Evolutionary conservation across 2,329 filamentous ascomycete genomes (phyloP), one percentile per base, ranked within the genome.

Genomic region (Fusarium sp.): DNA sequence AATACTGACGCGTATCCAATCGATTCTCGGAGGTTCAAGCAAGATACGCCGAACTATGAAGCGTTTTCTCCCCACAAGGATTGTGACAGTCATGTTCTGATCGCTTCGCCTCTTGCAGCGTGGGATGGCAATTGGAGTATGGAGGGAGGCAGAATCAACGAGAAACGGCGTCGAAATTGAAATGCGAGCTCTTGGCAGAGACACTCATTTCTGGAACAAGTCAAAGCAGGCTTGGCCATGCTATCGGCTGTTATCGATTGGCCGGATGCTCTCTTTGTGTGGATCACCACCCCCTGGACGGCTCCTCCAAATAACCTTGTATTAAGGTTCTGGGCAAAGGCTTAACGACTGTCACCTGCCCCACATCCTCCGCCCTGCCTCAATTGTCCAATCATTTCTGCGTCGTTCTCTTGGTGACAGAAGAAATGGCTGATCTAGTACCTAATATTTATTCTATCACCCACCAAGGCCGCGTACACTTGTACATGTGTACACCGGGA

Each of bases 321-420:
- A 62, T 59, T 63, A 67, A 70, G 52, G 52, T 70, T 70, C 54
- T 61, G 47, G 53, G 60, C 68, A 60, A 57, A 68, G 69, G 68
- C 65, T 70, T 69, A 70, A 70, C 68, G 49, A 53, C 53, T 40
- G 36, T 32, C 38, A 47, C 49, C 34, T 52, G 56, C 61, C 52
- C 51, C 35, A 43, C 46, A n/a, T 19, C 19, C 19, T 19, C 19
- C 36, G 22, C 36, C 29, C 32, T 28, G 6, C 11, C 7, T 12
- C 9, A 39, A 60, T 53, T 58, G 61, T 13, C 61, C 58, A 62
- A 67, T 66, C 8, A 60, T 38, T 28, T 25, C 19, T 19, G 31
- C 41, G 15, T 36, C n/a, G 15, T 12, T 11, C 19, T 19, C 19
- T 19, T 2, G 19, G 19, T 19, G 19, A 19, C 19, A 19, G 19